Base-by-base conservation (phyloP, 164 flowering plant genomes). In the Houttuynia cordata region DNA sequence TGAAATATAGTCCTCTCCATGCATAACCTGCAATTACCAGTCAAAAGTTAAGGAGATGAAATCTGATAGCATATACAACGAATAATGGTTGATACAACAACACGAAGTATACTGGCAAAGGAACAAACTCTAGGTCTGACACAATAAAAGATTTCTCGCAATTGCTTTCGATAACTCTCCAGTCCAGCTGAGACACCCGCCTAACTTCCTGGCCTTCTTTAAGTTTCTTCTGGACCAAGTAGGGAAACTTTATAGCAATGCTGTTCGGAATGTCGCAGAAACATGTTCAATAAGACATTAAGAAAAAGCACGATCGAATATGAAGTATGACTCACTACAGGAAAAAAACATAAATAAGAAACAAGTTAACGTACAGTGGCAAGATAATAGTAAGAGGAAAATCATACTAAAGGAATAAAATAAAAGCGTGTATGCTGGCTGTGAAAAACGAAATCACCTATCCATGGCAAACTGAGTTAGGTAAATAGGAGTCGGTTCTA, bases 1-100 rank as follows among this genome's bases (percentile, higher is more conserved):
- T 59, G 73, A 87, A 65, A 94, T 54, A 79, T 91, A 94, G 63
- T 94, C 99, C 77, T 94, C 99, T 60, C 99, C 99, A 76, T 94
- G 99, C 95, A 94, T 91, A 65, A 94, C 99, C 99, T 94, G 54
- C 69, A 74, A 60, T 59, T 23, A 57, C 25, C 41, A 53, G 39
- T 7, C 53, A 64, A 15, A 13, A 57, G 41, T 42, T 34, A 53
- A 39, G 59, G 50, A 40, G 10, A 23, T 24, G 8, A 3, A 19
- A 52, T n/a, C n/a, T 1, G 37, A 2, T 30, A n/a, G 55, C 55
- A 53, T 21, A 22, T 18, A 53, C 23, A 60, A 54, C 25, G 57
- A 39, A 41, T 40, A 62, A 18, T 50, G 47, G 47, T 41, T 21
- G 15, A 24, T 39, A 20, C 47, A 62, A 22, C 57, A 47, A 54